These are phyloP conservation scores for Mikania micrantha DNA, from an alignment of 129 eudicot species.

Conservation along the genomic window DNA sequence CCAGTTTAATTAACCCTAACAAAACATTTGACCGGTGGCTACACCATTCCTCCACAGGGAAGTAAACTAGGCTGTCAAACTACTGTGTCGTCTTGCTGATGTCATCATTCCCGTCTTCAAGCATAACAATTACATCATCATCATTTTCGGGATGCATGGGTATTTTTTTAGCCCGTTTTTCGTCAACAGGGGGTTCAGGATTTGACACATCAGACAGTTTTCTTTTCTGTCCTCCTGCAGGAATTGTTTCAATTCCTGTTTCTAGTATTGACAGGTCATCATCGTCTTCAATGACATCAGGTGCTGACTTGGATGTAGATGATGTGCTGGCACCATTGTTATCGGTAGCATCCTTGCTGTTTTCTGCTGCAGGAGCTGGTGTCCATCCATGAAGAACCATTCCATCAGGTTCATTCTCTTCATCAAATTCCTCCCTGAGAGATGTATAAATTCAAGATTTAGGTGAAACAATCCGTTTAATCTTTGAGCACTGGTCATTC, in stretches of 20 bases:
- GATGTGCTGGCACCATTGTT: conserved; percentile 68
- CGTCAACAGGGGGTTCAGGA: conserved; percentile 22
- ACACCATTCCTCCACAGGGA: conserved; percentile 23
- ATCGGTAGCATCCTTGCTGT: conserved; percentile 23
- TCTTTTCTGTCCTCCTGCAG: conserved; percentile 58
- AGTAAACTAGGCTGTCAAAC: conserved; percentile 27
- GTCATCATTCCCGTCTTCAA: conserved; percentile 38
- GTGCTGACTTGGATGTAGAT: conserved; percentile 25
- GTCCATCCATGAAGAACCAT: conserved; percentile 96
- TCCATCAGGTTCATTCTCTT: conserved; percentile 94
- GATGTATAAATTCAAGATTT: neutral
- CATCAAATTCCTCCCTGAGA: conserved; percentile 92
- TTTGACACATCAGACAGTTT: conserved; percentile 47
- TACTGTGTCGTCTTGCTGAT: conserved; percentile 32
- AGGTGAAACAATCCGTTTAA: neutral
- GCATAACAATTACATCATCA: conserved; percentile 38
- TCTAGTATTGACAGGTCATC: conserved; percentile 40
- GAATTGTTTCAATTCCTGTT: conserved; percentile 25
- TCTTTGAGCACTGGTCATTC: too few species aligned
- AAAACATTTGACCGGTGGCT: conserved; percentile 2
- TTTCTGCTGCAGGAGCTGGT: conserved; percentile 45
- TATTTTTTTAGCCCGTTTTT: conserved; percentile 38
- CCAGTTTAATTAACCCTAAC: conserved; percentile 5
- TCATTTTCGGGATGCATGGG: conserved; percentile 34
- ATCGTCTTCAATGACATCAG: conserved; percentile 36